Evolutionary conservation across 768 basidiomycete genomes (phyloP).

Genomic region (Gelatoporia subvermispora): DNA sequence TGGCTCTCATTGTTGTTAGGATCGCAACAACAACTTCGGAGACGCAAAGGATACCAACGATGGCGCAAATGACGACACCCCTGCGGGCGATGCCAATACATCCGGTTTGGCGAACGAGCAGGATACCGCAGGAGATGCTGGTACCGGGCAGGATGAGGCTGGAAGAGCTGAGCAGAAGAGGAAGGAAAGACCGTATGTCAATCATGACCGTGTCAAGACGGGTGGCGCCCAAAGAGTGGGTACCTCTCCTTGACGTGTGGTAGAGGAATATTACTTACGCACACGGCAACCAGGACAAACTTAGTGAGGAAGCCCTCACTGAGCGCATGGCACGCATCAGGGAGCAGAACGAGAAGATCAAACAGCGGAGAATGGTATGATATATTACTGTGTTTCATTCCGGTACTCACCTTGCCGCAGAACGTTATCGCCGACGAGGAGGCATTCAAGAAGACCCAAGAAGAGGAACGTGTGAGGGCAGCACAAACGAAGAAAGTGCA

Average conservation of each 20-base stretch:
- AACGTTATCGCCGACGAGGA: slow-evolving; percentile 81
- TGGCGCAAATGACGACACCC: neutral
- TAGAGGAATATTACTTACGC: neutral
- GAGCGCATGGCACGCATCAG: slow-evolving; percentile 67
- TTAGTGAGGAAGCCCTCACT: slow-evolving; percentile 59
- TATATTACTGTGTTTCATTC: neutral
- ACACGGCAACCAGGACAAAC: slow-evolving; percentile 49
- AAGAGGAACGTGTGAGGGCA: slow-evolving; percentile 53
- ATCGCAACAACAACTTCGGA: no score
- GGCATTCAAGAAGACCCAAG: slow-evolving; percentile 68
- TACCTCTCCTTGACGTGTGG: slow-evolving; percentile 7
- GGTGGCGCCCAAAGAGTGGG: slow-evolving; percentile 69
- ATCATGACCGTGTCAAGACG: slow-evolving; percentile 80
- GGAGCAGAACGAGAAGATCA: slow-evolving; percentile 74
- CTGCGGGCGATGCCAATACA: slow-evolving; percentile 1
- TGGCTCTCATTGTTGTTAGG: no score
- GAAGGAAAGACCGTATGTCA: slow-evolving; percentile 73
- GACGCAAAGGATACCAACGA: no score
- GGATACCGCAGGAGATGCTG: slow-evolving; percentile 6
- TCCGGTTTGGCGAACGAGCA: slow-evolving; percentile 1
- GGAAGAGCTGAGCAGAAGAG: slow-evolving; percentile 25
- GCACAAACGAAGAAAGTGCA: slow-evolving; percentile 63
- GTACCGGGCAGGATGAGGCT: slow-evolving; percentile 1
- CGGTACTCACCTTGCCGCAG: slow-evolving; percentile 30
- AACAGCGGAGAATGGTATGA: slow-evolving; percentile 57